Evolutionary conservation across 2,329 filamentous ascomycete species (phyloP).

Genomic region (Pseudocercospora musae): DNA sequence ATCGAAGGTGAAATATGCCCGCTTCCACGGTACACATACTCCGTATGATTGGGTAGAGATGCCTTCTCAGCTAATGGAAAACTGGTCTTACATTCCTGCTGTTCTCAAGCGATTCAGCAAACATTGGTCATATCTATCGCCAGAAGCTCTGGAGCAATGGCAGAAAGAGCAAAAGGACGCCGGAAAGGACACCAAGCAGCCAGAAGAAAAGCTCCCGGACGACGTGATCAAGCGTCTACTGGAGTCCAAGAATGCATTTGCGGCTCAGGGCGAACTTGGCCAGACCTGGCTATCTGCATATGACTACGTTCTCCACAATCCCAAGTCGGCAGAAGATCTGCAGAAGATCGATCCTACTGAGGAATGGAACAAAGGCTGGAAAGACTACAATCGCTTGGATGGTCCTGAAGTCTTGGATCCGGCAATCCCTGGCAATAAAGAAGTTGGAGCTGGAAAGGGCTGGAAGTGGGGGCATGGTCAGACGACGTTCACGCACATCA

Average conservation of each 20-base stretch:
- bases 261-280: neutral
- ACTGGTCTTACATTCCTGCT: neutral
- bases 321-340: neutral
- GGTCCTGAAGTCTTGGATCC: neutral
- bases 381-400: neutral
- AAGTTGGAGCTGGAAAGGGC: conserved; percentile 1
- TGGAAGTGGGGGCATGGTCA: neutral
- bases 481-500: neutral
- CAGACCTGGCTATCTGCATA: neutral
- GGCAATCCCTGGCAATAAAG: neutral
- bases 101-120: conserved; percentile 1
- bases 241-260: neutral
- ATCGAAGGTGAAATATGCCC: conserved; percentile 1
- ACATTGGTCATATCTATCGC: conserved; percentile 9
- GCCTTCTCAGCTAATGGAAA: conserved; percentile 11
- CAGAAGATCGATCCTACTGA: neutral
- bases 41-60: conserved; percentile 7
- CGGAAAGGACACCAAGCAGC: neutral
- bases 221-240: neutral
- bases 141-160: conserved; percentile 1
- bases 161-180: neutral
- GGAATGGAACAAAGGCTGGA: neutral
- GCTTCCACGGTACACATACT: neutral
- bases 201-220: conserved; percentile 1
- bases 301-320: neutral